These are phyloP conservation scores for Blumeria hordei DNA, from an alignment of 2,329 filamentous ascomycete genomes.

Conservation along the genomic window DNA sequence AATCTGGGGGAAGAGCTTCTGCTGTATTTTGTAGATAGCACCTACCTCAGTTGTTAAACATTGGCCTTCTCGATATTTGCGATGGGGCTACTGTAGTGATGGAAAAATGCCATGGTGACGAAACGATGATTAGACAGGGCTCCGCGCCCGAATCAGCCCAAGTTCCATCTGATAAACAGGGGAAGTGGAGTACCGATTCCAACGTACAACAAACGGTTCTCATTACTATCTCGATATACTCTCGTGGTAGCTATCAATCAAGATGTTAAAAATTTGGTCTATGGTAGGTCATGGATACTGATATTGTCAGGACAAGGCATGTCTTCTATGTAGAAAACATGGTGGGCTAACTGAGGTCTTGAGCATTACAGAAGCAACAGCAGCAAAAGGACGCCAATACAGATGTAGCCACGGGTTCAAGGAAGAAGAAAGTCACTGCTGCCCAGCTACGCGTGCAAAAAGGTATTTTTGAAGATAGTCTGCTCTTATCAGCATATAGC, in stretches of 20 bases:
- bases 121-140: too few species aligned
- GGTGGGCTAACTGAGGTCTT: background rate
- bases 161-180: too few species aligned
- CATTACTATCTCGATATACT: too few species aligned
- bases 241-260: slow-evolving; percentile 16
- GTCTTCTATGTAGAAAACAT: background rate
- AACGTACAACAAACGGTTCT: too few species aligned
- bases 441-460: slow-evolving; percentile 91
- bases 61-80: too few species aligned
- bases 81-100: too few species aligned
- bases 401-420: slow-evolving; percentile 43
- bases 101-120: too few species aligned
- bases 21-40: too few species aligned
- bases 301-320: background rate
- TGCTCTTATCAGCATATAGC: background rate
- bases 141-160: too few species aligned
- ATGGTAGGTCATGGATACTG: slow-evolving; percentile 38
- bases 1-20: too few species aligned
- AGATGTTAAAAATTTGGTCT: slow-evolving; percentile 98
- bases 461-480: slow-evolving; percentile 28
- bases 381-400: slow-evolving; percentile 85
- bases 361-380: slow-evolving; percentile 61
- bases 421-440: slow-evolving; percentile 97
- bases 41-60: too few species aligned
- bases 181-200: too few species aligned